Evolutionary conservation across 345 rosid genomes (phyloP), one percentile per base, ranked within the genome.

Genomic region (Cardiospermum halicacabum): DNA sequence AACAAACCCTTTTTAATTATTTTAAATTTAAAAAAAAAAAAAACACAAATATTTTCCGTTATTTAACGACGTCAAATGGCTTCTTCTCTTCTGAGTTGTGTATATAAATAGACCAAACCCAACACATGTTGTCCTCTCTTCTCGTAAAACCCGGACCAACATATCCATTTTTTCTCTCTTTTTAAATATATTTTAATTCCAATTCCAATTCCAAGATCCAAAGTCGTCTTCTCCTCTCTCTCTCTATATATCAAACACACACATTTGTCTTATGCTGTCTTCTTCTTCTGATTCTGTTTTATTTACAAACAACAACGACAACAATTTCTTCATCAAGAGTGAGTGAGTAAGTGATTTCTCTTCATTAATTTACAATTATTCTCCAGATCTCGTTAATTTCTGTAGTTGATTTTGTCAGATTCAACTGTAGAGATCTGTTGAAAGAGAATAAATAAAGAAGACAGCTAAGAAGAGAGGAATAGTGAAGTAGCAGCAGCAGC

Each of bases 61-160:
- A 74, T 3, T 5, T 79, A 75, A 85, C 80, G 83, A 71, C 88
- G 92, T 88, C 72, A 68, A 54, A 18, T 2, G 18, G 37, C 24
- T 50, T 19, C 13, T 16, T 22, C 9, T 12, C 18, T 21, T 25
- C 3, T 13, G 43, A 15, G 3, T 7, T n/a, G n/a, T 8, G 15
- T 36, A 75, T 82, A 81, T 79, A 85, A 70, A 80, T 74, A 69
- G 49, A 47, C 4, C 27, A 19, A 59, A 51, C 58, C 61, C 9
- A 11, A 26, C 53, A 45, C 67, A 21, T 12, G 45, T n/a, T 49
- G 32, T 24, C 53, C 42, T 13, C 27, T 64, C 28, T 27, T 56
- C 51, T 28, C 77, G 77, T 24, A 65, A 67, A 66, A 56, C 48
- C 69, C 70, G 75, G 75, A 73, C 69, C 80, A 72, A 69, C 76